These are phyloP conservation scores for Sporopachydermia cereana DNA, from an alignment of 1,139 yeast species.

Conservation along the genomic window DNA sequence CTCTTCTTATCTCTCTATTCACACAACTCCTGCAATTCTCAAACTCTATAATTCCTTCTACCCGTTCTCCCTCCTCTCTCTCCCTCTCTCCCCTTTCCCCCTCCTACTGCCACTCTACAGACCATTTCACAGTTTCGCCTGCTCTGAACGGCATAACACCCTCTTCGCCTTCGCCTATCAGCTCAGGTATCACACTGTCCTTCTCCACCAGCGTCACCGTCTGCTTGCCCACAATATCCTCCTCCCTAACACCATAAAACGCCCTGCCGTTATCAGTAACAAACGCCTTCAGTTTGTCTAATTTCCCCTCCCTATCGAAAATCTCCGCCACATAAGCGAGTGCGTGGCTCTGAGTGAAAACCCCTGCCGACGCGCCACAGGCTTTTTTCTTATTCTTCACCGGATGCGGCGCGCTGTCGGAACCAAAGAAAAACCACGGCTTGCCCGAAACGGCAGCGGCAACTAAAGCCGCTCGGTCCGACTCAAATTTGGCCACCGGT, in stretches of 20 bases:
- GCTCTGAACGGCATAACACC: constrained; percentile 85
- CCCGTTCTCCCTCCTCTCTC: too few species aligned
- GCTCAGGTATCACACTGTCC: constrained; percentile 45
- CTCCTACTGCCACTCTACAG: constrained; percentile 49
- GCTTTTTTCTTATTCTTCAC: constrained; percentile 63
- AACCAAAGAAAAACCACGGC: constrained; percentile 90
- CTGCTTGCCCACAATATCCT: constrained; percentile 18
- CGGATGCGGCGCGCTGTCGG: constrained; percentile 97
- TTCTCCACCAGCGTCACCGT: constrained; percentile 28
- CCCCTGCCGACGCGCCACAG: constrained; percentile 92
- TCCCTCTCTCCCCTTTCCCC: too few species aligned
- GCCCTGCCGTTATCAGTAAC: constrained; percentile 62
- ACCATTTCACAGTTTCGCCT: constrained; percentile 64
- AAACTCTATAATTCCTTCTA: too few species aligned
- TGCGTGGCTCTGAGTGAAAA: constrained; percentile 79
- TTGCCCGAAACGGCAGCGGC: constrained; percentile 87
- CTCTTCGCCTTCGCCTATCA: constrained; percentile 33
- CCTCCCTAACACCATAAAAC: constrained; percentile 48
- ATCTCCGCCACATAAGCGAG: constrained; percentile 78
- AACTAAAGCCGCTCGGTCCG: constrained; percentile 67
- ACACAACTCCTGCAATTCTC: too few species aligned
- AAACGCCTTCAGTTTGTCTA: constrained; percentile 59
- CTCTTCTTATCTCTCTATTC: too few species aligned
- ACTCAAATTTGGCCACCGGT: constrained; percentile 92
- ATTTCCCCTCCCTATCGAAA: constrained; percentile 53